Evolutionary conservation across 2,329 filamentous ascomycete genomes (phyloP), one percentile per base, ranked within the genome.

Genomic region (Botrytis fragariae): DNA sequence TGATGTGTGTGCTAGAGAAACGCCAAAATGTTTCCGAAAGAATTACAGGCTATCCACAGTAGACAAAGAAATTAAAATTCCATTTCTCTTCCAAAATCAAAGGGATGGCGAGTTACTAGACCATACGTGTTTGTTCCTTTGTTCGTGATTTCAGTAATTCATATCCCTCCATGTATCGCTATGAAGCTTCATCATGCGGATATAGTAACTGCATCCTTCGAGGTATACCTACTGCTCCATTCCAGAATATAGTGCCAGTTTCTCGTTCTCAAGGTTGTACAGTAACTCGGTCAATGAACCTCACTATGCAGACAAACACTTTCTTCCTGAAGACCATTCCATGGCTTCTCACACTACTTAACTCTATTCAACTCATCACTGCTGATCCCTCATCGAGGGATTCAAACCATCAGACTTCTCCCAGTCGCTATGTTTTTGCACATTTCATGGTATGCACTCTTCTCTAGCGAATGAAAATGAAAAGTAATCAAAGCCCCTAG

Each of bases 401-500:
- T 4, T 32, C 25, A 42, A 37, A 18, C 10, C 10, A 68, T 9
- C 35, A 42, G 1, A 5, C 3, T 18, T 32, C 64, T n/a, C 64
- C 64, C 5, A 32, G 42, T 22, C 70, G 70, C 20, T 67, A 75
- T 39, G 75, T 76, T 48, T 77, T 77, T 39, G 71, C 70, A n/a
- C 76, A 77, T 20, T 77, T 77, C 65, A 77, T 77, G 74, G 75
- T 76, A 54, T 37, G 42, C 14, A 5, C 14, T 35, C 12, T 9
- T 14, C 12, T 9, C 18, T 29, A 22, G 10, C 25, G 6, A 51
- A 10, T n/a, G n/a, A 59, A 10, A 32, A 10, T 10, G 32, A 45
- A 32, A 14, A 5, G 14, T 14, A n/a, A 59, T 22, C 42, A 44
- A 51, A 68, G 61, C 25, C 7, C 22, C 48, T 20, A 77, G 75